Evolutionary conservation across 2,329 filamentous ascomycete genomes (phyloP), one percentile per base, ranked within the genome.

Genomic region (Macroventuria anomochaeta): DNA sequence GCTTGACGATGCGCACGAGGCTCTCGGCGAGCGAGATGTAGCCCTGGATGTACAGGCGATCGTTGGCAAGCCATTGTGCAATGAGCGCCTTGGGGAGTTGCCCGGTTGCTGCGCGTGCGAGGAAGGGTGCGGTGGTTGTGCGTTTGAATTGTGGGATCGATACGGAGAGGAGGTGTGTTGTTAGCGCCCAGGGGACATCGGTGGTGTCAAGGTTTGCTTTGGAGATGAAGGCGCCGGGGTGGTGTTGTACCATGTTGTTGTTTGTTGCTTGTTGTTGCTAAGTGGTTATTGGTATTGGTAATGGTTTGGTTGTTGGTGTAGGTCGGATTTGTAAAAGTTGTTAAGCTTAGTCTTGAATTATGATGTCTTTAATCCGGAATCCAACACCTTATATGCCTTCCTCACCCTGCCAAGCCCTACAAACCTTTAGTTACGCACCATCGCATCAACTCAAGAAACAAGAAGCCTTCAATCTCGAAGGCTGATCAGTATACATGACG

Each of bases 31-130:
- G 61, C 8, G 54, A 60, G 41, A 72, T 68, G 46, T 73, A 73
- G 50, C 67, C 66, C 43, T 63, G 63, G 46, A 73, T 64, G 43
- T 74, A 74, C 11, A 71, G 58, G 1, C 66, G 59, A 34, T 74
- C 71, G 28, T 73, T 71, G 36, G 69, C 68, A 13, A 74, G 68
- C 71, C 71, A 74, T 46, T 67, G 54, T 3, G 68, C 64, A n/a
- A 73, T 63, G 8, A 63, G 21, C 3, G 55, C n/a, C 46, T 72
- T 72, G 8, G 70, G 57, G 10, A 73, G 59, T n/a, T 54, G 61
- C 5, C 70, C 70, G 15, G 65, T 61, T 12, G 71, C 71, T 20
- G 71, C 71, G 12, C 48, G 61, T 5, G 58, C 50, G 11, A 73
- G 62, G 56, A 73, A 73, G 11, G 61, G 53, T 7, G 71, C 67